Evolutionary conservation across 176 grass and related monocot species (phyloP), one percentile per base, ranked within the genome.

Genomic region (Secale cereale): DNA sequence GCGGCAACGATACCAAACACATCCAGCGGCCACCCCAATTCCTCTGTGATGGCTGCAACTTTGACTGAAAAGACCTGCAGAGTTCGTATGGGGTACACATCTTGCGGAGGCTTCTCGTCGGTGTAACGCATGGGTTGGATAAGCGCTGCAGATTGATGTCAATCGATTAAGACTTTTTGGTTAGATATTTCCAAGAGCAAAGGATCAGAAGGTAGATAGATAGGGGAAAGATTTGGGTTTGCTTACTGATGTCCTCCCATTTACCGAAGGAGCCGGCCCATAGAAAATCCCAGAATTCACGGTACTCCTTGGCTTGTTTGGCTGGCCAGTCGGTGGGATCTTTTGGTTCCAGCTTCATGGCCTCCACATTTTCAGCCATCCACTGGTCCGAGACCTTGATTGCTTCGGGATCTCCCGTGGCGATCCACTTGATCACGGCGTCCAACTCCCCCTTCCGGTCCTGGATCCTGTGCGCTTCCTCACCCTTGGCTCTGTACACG

Each of bases 1-100:
- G 63, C 16, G 7, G 78, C 78, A 65, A 80, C 35, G 3, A 80
- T 29, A 65, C 60, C 78, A 5, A 80, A 80, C 25, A 80, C 78
- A 80, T 65, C 60, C 27, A 80, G 37, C 2, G 78, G 78, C 59
- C 37, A 80, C 3, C 43, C 8, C 20, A 80, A 80, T 60, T 15
- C 78, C 37, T 48, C 78, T 29, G 3, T 27, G 19, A 80, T 40
- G 19, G 35, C 59, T 43, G 40, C 40, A 12, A 43, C 40, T 43
- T 43, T 12, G 40, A 43, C 11, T 11, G 40, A 43, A 43, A 65
- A 65, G 16, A 80, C 11, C 78, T 80, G 78, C 14, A 80, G 30
- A 25, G 60, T 43, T 14, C 17, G 9, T 8, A 26, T 45, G 4
- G 23, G 36, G 35, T 5, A 12, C 35, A 60, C 23, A 28, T 5